These are phyloP conservation scores for Rhizoctonia solani DNA, from an alignment of 1,284 basidiomycete genomes.

Conservation along the genomic window DNA sequence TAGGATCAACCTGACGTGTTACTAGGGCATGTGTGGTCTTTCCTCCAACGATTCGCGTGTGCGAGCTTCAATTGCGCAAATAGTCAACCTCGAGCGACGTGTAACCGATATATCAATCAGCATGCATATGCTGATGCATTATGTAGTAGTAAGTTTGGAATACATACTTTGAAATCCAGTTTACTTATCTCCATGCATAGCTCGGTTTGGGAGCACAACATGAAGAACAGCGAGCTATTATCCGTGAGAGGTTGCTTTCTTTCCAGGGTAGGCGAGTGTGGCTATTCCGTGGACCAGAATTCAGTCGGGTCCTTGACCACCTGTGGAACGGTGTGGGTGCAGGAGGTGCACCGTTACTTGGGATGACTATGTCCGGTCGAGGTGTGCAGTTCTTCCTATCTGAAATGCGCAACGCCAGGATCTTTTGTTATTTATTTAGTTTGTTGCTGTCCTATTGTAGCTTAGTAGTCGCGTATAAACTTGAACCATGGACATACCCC, in stretches of 20 bases:
- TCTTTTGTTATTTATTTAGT: background rate
- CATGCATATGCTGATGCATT: background rate
- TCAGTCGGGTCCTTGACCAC: slow-evolving; percentile 2
- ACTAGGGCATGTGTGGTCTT: slow-evolving; percentile 11
- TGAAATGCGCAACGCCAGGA: background rate
- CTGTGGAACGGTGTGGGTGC: slow-evolving; percentile 8
- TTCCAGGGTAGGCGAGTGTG: background rate
- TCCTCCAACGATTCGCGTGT: slow-evolving; percentile 6
- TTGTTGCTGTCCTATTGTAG: too few relatives aligned
- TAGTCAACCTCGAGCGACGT: background rate
- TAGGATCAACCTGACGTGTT: background rate
- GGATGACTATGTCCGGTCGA: slow-evolving; percentile 25
- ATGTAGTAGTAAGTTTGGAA: slow-evolving; percentile 1
- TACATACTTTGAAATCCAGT: background rate
- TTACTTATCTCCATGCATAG: background rate
- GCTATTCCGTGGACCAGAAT: background rate
- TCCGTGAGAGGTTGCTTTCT: background rate
- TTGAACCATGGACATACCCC: too few relatives aligned
- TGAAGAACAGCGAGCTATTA: background rate
- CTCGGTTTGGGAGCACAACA: background rate
- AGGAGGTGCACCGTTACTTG: slow-evolving; percentile 4
- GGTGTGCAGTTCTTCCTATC: background rate
- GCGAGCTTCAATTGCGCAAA: slow-evolving; percentile 14
- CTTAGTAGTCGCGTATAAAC: too few relatives aligned
- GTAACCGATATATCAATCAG: background rate